These are phyloP conservation scores for Solanum lignicaule DNA, from an alignment of 257 asterid genomes.

Conservation along the genomic window DNA sequence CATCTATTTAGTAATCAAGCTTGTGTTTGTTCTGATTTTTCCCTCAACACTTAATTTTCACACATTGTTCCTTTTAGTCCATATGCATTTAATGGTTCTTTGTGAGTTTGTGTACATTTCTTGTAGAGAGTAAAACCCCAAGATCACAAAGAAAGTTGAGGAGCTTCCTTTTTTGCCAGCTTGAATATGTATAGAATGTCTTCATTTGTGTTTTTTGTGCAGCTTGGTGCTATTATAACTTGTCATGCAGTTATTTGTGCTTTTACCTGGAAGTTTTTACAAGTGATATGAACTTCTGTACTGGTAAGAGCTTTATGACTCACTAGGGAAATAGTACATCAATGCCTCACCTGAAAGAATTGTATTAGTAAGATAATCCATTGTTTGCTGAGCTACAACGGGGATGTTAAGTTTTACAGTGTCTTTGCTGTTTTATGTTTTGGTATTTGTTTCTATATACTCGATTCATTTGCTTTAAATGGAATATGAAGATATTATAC, in stretches of 20 bases:
- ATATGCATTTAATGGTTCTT: constrained; percentile 7
- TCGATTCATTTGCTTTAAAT: not conserved
- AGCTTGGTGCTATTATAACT: not conserved
- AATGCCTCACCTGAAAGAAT: not conserved
- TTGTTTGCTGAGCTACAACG: not conserved
- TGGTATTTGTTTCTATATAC: not conserved
- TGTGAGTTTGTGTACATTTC: constrained; percentile 16
- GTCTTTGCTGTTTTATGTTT: not conserved
- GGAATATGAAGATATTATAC: not conserved
- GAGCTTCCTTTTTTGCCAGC: not conserved
- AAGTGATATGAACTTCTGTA: not conserved
- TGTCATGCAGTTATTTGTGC: not conserved
- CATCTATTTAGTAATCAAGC: not conserved
- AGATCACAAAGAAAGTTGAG: not conserved
- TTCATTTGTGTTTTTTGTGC: not conserved
- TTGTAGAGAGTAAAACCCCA: constrained; percentile 12
- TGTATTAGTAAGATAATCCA: not conserved
- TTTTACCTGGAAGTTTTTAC: not conserved
- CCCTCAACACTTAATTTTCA: not conserved
- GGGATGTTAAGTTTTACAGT: not conserved
- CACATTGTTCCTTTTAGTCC: constrained; percentile 8
- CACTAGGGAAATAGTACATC: not conserved
- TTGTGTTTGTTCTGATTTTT: not conserved
- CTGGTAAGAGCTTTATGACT: not conserved
- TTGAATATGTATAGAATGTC: not conserved